phyloP scores from a whole-genome alignment of 352 stramenopile genomes.

The Phytophthora quininea region DNA sequence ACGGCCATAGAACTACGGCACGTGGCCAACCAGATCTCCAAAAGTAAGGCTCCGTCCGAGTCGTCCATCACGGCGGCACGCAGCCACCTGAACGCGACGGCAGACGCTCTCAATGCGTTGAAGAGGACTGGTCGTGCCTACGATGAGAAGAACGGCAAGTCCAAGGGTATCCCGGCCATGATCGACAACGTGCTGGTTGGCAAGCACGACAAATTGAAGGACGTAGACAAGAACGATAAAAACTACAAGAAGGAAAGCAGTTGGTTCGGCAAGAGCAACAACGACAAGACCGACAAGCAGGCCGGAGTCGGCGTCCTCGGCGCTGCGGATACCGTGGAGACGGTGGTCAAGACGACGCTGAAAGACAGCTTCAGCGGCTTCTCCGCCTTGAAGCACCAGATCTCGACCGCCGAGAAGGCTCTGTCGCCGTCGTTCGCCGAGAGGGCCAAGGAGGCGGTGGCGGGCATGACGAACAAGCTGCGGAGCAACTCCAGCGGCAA shows the following conservation, averaged over 20 bases:
- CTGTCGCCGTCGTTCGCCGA: constrained; percentile 25
- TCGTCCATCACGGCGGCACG: constrained; percentile 33
- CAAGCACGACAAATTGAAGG: constrained; percentile 11
- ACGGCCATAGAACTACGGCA: constrained; percentile 23
- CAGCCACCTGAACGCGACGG: constrained; percentile 30
- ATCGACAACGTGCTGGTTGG: constrained; percentile 12
- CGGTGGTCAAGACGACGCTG: constrained; percentile 30
- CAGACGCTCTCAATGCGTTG: constrained; percentile 38
- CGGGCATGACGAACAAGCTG: constrained; percentile 23
- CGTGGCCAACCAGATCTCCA: constrained; percentile 31
- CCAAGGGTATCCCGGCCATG: constrained; percentile 14
- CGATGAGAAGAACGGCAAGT: constrained; percentile 31
- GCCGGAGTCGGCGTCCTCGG: not conserved
- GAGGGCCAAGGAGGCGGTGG: constrained; percentile 27
- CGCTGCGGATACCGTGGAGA: constrained; percentile 26
- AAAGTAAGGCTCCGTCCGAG: constrained; percentile 20
- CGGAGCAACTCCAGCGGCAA: constrained; percentile 6
- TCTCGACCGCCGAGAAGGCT: constrained; percentile 23
- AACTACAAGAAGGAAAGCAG: constrained; percentile 6
- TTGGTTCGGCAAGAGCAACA: constrained; percentile 9
- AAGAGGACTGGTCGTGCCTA: constrained; percentile 33
- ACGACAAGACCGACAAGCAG: not conserved
- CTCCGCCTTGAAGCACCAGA: constrained; percentile 31
- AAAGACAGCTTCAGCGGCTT: constrained; percentile 32
- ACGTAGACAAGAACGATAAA: constrained; percentile 4